Percentiles rank a stretch among this genome's conserved stretches.
These are phyloP conservation scores for Xylariaceae sp. DNA, from an alignment of 2,329 filamentous ascomycete species.

Conservation along the genomic window DNA sequence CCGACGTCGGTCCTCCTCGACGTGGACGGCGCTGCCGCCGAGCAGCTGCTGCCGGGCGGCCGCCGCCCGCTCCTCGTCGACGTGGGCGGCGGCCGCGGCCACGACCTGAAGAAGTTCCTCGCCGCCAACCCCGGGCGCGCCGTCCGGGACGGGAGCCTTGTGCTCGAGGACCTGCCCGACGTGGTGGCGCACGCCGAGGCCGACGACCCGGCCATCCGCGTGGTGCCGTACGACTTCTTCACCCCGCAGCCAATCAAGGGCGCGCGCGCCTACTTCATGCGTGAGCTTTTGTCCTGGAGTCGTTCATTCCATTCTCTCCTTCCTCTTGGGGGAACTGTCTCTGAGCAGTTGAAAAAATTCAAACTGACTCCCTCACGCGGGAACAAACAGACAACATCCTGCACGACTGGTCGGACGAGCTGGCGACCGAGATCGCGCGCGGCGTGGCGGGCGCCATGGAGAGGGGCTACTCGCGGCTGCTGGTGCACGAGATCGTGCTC, in stretches of 20 bases:
- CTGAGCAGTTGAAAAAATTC: too few species aligned
- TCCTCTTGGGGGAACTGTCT: too few species aligned
- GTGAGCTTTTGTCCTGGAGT: too few species aligned
- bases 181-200: conserved; percentile 15
- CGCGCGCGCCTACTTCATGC: too few species aligned
- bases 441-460: conserved; percentile 22
- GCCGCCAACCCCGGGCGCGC: conserved; percentile 13
- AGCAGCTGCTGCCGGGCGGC: too few species aligned
- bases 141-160: conserved; percentile 14
- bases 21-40: too few species aligned
- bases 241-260: conserved; percentile 28
- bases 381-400: conserved; percentile 27
- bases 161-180: conserved; percentile 21
- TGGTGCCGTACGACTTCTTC: conserved; percentile 28
- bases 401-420: conserved; percentile 29
- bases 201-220: conserved; percentile 16
- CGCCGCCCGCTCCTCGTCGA: conserved; percentile 25
- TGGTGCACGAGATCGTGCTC: conserved; percentile 27
- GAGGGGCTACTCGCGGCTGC: conserved; percentile 23
- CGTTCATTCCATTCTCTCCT: too few species aligned
- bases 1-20: too few species aligned
- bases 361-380: neutral
- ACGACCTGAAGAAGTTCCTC: conserved; percentile 20
- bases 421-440: conserved; percentile 24
- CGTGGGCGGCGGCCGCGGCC: conserved; percentile 22